A percentile compares a stretch with the other conserved stretches of the same genome.
Evolutionary conservation across 2,329 filamentous ascomycete species (phyloP).

Genomic region (Mycosphaerella sp.): DNA sequence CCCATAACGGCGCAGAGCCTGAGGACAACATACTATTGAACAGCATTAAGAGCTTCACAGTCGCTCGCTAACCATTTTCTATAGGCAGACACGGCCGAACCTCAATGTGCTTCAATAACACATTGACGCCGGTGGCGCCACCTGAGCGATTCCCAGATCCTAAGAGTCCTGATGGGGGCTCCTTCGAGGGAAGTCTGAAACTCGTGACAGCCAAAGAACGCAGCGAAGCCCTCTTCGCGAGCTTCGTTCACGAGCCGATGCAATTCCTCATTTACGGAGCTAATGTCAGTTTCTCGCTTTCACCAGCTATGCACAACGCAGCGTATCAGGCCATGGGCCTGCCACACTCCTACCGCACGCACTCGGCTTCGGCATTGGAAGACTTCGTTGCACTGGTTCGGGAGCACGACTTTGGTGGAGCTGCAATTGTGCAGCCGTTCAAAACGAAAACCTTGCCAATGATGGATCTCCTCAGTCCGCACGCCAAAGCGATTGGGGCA

Average conservation of each 20-base stretch:
- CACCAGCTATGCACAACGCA: constrained; percentile 70
- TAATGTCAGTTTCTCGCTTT: constrained; percentile 65
- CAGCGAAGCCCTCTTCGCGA: constrained; percentile 59
- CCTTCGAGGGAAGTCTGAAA: constrained; percentile 25
- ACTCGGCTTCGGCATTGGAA: constrained; percentile 57
- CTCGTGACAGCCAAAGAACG: constrained; percentile 57
- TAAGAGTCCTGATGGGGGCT: background rate
- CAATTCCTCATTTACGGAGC: constrained; percentile 70
- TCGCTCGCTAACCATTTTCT: too few relatives aligned
- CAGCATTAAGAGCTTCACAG: too few relatives aligned
- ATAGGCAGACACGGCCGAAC: constrained; percentile 51
- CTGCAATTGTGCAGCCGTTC: constrained; percentile 66
- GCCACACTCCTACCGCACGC: constrained; percentile 60
- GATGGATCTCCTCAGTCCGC: constrained; percentile 61
- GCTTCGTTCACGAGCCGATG: constrained; percentile 62
- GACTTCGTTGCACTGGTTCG: constrained; percentile 53
- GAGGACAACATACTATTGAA: too few relatives aligned
- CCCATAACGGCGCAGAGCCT: too few relatives aligned
- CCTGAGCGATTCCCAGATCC: constrained; percentile 4
- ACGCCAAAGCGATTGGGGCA: constrained; percentile 68
- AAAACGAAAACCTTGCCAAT: constrained; percentile 64
- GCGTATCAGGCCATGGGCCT: constrained; percentile 62
- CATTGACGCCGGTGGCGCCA: constrained; percentile 52
- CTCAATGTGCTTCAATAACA: constrained; percentile 61
- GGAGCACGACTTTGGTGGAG: constrained; percentile 64